Base-by-base conservation (phyloP, 2,329 filamentous ascomycete species). In the Fusarium piperis region DNA sequence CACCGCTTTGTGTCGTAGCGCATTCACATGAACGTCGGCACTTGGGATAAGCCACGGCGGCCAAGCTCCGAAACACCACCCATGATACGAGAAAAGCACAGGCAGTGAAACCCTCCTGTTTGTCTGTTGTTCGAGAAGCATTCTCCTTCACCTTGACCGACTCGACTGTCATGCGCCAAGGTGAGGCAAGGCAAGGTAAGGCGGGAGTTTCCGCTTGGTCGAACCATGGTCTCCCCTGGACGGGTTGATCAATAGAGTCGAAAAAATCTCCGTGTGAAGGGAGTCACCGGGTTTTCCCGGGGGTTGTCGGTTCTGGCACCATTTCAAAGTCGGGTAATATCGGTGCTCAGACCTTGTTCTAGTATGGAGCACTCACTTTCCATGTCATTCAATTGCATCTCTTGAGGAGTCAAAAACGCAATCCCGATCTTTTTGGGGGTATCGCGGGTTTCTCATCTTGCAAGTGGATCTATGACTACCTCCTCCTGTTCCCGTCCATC, bases 71-170 rank as follows among this genome's bases (percentile, higher is more conserved):
- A n/a, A 36, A 16, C 26, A n/a, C 15, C 35, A 26, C 12, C 26
- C 41, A 59, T 67, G 64, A 68, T 70, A 64, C 67, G 64, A 67
- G 56, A 38, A 28, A 58, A 41, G 55, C 53, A 36, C 18, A 57
- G 32, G 35, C 16, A 48, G 32, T 36, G 55, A 52, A 46, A 36
- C 59, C 39, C 20, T 41, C 28, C n/a, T 41, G 18, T 12, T 41
- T 44, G 39, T 23, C 15, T 23, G 12, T 35, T 20, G 23, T 48
- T 55, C 51, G 32, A 53, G 51, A 35, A 35, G 51, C 28, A 53
- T 35, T 53, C n/a, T 41, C 13, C 16, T 59, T 66, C 23, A 41
- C 63, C 56, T 39, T 67, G 39, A 59, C 51, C 23, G 46, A 28
- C 20, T 33, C n/a, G 52, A 3, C 23, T 23, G 3, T 26, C n/a